Conservation (phyloP, 306 rosid genomes). For the Cicer yamashitae region DNA sequence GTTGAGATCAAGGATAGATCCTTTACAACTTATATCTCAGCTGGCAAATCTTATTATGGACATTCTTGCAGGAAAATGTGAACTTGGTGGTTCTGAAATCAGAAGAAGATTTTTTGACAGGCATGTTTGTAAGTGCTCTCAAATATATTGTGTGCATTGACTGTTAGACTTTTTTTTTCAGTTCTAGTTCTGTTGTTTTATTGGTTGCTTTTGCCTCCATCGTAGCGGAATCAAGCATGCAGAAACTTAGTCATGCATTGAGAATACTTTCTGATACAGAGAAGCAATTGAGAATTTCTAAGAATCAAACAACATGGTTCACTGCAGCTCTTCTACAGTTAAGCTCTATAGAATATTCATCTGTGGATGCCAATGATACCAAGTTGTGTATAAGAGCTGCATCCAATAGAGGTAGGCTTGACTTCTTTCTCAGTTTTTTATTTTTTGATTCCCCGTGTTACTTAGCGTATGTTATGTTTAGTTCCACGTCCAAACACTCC, state of each 20-base stretch:
- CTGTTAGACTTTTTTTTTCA: constrained; percentile 6
- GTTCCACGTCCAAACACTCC: neutral
- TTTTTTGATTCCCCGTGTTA: neutral
- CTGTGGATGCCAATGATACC: constrained; percentile 53
- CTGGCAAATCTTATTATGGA: constrained; percentile 93
- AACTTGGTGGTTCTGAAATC: constrained; percentile 62
- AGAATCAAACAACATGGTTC: constrained; percentile 88
- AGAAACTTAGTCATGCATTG: constrained; percentile 74
- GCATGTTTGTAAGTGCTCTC: constrained; percentile 62
- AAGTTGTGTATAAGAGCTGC: constrained; percentile 53
- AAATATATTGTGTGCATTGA: neutral
- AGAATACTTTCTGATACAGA: constrained; percentile 81
- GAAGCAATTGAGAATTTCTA: constrained; percentile 81
- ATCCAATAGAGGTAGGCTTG: constrained; percentile 53
- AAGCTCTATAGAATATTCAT: constrained; percentile 63
- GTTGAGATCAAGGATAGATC: constrained; percentile 83
- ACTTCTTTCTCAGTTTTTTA: constrained; percentile 7
- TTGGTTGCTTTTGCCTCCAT: constrained; percentile 35
- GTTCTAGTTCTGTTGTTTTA: constrained; percentile 33
- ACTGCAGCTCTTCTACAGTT: constrained; percentile 87
- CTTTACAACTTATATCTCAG: constrained; percentile 84
- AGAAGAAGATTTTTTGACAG: constrained; percentile 55
- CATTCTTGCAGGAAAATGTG: constrained; percentile 76
- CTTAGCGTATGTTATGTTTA: neutral
- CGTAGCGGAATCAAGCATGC: constrained; percentile 69